Base-by-base conservation (phyloP, 2,329 filamentous ascomycete species). In the Nakataea oryzae region DNA sequence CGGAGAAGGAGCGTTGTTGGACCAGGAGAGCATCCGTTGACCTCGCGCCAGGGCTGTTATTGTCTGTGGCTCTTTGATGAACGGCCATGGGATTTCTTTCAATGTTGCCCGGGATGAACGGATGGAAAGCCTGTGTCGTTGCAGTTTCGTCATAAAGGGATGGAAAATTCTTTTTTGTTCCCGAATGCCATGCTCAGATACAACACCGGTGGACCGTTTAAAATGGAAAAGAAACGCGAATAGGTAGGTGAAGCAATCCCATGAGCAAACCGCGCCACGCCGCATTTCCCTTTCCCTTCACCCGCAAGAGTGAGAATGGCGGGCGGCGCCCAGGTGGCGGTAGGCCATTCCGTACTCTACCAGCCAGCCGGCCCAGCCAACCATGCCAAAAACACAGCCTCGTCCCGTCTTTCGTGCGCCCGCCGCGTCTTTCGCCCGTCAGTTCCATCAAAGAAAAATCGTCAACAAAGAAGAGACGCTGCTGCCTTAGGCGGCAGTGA, bases 401-500 rank as follows among this genome's bases (percentile, higher is more conserved):
- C 28, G 58, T 30, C 58, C 58, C 57, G 57, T 58, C 57, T 32
- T 29, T 58, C 13, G 34, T 41, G 34, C 34, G 34, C 12, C 34
- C n/a, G n/a, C 34, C 14, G 21, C 34, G 14, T 41, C 21, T n/a
- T 9, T 17, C 14, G 30, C 41, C 30, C 57, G 34, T 58, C 57
- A 58, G 57, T 58, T n/a, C 57, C 30, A 34, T 58, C 41, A n/a
- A 50, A n/a, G 7, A 47, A 47, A 47, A n/a, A n/a, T 47, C 57
- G 57, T 58, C 57, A 58, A 58, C 32, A 34, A 47, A 58, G n/a
- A 47, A 17, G 30, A 73, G 72, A 75, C 73, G 73, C 73, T 56
- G 54, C 28, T 56, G 24, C 28, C 74, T 77, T 86, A 88, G 75
- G 85, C 82, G 74, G 83, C 79, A 69, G 83, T 84, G 75, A 88